These are phyloP conservation scores for Xanthoconium purpureum DNA, from an alignment of 768 basidiomycete species.

Conservation along the genomic window DNA sequence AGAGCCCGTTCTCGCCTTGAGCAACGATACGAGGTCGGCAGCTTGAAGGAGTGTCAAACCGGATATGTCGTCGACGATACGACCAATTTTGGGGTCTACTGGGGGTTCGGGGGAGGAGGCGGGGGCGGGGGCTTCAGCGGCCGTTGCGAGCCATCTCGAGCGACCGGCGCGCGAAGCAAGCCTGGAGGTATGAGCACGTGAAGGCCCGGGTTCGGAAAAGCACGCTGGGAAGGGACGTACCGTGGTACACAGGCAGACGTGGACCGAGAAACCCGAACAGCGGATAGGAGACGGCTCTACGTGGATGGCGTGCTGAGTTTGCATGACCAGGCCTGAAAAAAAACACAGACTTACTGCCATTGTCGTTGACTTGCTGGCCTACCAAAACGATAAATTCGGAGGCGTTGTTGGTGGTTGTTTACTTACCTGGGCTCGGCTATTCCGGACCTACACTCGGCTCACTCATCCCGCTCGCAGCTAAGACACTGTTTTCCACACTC, in stretches of 20 bases:
- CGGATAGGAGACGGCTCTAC: conserved; percentile 21
- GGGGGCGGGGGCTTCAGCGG: conserved; percentile 42
- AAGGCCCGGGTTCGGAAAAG: background rate
- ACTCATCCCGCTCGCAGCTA: no score
- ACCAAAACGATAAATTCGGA: conserved; percentile 18
- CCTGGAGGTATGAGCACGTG: conserved; percentile 9
- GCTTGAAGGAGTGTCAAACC: conserved; percentile 87
- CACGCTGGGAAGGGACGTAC: background rate
- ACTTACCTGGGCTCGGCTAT: background rate
- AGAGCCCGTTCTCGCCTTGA: conserved; percentile 62
- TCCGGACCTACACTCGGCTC: no score
- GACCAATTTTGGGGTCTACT: conserved; percentile 63
- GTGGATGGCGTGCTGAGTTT: background rate
- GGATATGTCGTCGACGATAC: conserved; percentile 93
- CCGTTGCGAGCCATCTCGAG: conserved; percentile 56
- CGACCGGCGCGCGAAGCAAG: conserved; percentile 30
- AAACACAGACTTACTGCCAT: conserved; percentile 26
- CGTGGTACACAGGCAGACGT: conserved; percentile 12
- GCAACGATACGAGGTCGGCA: conserved; percentile 84
- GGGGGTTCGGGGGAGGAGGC: conserved; percentile 40
- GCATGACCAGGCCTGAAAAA: background rate
- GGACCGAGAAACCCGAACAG: conserved; percentile 20
- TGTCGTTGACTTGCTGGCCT: background rate
- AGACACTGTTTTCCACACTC: no score
- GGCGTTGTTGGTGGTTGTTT: conserved; percentile 21